Base-by-base conservation (phyloP, 495 filamentous ascomycete species). In the Hypomontagnella submonticulosa region DNA sequence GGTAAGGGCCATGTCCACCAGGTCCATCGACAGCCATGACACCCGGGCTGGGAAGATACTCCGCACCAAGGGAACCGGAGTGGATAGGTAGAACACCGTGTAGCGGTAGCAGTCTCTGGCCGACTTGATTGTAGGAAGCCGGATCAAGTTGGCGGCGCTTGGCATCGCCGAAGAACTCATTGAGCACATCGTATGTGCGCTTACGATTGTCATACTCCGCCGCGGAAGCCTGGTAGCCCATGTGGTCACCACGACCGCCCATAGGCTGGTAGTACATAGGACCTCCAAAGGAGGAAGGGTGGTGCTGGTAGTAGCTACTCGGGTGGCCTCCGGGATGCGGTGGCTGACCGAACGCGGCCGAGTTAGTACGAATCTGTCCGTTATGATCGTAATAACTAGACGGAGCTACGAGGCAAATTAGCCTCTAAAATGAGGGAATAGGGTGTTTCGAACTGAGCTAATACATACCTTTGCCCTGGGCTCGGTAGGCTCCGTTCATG, bases 81-180 rank as follows among this genome's bases (percentile, higher is more conserved):
- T 89, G 79, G 61, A 95, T 85, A 13, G 91, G 87, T 27, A 93
- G 79, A 16, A 75, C 62, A 23, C 80, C 81, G 71, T 92, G 90
- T 8, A 96, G 82, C 36, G 88, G 87, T 57, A 90, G 81, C 20
- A 97, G 82, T 38, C 92, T 87, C 72, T 90, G 88, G 58, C 90
- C 90, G 50, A 97, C 89, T 48, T 95, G 89, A 38, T 84, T 78
- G 71, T 96, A 96, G 8, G 90, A 95, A 36, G 82, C 85, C 0
- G 92, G 89, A 64, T 98, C 92, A 64, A 99, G 89, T 63, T 90
- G 85, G 67, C 91, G 90, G 53, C 92, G 89, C 80, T 97, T 97
- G 59, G 89, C 86, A 72, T 92, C 92, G 50, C 91, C 89, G 67
- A 98, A 96, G 80, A 98, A 96, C 66, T 96, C 92, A 72, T 96